phyloP scores from a whole-genome alignment of 768 basidiomycete species.

The Pulveroboletus sp. region DNA sequence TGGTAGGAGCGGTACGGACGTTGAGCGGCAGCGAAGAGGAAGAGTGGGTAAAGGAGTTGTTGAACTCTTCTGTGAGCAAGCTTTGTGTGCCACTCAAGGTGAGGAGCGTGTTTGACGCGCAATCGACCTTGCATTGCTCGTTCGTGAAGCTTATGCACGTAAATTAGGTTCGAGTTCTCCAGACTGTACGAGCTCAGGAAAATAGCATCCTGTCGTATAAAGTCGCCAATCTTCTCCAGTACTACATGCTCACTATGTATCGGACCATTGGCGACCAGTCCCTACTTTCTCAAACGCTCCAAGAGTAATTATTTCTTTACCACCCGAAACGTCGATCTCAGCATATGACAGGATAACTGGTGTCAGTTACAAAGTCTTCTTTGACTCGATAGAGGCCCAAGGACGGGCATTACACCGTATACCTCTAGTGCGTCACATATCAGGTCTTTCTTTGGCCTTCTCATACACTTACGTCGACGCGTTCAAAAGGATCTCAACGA shows the following conservation, averaged over 20 bases:
- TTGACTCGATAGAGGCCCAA: slow-evolving; percentile 82
- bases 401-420: slow-evolving; percentile 59
- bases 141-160: neutral
- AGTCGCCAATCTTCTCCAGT: slow-evolving; percentile 91
- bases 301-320: slow-evolving; percentile 54
- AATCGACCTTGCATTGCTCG: neutral
- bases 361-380: slow-evolving; percentile 78
- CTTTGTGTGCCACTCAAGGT: slow-evolving; percentile 89
- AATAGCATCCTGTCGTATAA: slow-evolving; percentile 90
- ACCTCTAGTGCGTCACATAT: slow-evolving; percentile 43
- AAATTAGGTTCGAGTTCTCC: slow-evolving; percentile 71
- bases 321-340: neutral
- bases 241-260: slow-evolving; percentile 90
- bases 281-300: slow-evolving; percentile 65
- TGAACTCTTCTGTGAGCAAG: slow-evolving; percentile 80
- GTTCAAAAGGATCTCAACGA: slow-evolving; percentile 59
- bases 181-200: slow-evolving; percentile 91
- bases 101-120: neutral
- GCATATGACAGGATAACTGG: slow-evolving; percentile 63
- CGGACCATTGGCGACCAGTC: slow-evolving; percentile 87
- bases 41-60: slow-evolving; percentile 71
- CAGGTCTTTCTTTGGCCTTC: neutral
- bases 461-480: neutral
- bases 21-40: slow-evolving; percentile 62
- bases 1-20: slow-evolving; percentile 71